Conservation (phyloP, 2,329 filamentous ascomycete species). For the Ophiocordyceps unilateralis region DNA sequence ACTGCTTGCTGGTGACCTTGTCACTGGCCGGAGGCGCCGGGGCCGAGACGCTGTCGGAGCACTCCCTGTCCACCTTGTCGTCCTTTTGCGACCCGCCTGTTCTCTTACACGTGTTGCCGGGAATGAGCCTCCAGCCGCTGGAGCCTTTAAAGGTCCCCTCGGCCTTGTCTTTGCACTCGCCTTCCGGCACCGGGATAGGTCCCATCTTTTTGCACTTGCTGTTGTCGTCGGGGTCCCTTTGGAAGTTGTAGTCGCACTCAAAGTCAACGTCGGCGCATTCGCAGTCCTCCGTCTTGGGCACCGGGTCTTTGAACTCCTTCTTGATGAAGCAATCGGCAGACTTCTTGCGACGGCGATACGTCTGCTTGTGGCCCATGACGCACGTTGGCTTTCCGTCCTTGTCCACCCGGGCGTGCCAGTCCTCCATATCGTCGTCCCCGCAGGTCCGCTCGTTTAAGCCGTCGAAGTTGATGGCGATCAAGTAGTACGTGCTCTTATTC, state of each 20-base stretch:
- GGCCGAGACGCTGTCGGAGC: constrained; percentile 40
- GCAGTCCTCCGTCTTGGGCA: constrained; percentile 55
- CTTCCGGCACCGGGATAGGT: constrained; percentile 48
- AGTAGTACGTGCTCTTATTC: constrained; percentile 35
- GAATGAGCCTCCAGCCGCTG: constrained; percentile 85
- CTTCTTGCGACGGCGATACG: constrained; percentile 69
- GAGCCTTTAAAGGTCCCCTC: constrained; percentile 66
- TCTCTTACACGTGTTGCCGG: constrained; percentile 57
- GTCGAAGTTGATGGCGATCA: constrained; percentile 70
- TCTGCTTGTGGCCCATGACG: constrained; percentile 91
- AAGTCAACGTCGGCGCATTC: constrained; percentile 74
- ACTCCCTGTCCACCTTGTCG: constrained; percentile 56
- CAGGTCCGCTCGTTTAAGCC: constrained; percentile 69
- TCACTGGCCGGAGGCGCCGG: constrained; percentile 41
- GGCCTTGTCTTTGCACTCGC: constrained; percentile 47
- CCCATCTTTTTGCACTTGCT: constrained; percentile 51
- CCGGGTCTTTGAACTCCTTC: constrained; percentile 64
- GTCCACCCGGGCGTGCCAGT: constrained; percentile 74
- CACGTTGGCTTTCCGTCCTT: constrained; percentile 68
- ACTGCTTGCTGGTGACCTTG: constrained; percentile 43
- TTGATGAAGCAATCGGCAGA: constrained; percentile 80
- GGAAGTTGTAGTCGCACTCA: constrained; percentile 92
- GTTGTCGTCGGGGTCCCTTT: constrained; percentile 43
- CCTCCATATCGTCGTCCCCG: constrained; percentile 60
- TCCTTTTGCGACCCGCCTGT: constrained; percentile 48